Conservation (phyloP, 805 yeast genomes). For the Nakazawaea wickerhamii region DNA sequence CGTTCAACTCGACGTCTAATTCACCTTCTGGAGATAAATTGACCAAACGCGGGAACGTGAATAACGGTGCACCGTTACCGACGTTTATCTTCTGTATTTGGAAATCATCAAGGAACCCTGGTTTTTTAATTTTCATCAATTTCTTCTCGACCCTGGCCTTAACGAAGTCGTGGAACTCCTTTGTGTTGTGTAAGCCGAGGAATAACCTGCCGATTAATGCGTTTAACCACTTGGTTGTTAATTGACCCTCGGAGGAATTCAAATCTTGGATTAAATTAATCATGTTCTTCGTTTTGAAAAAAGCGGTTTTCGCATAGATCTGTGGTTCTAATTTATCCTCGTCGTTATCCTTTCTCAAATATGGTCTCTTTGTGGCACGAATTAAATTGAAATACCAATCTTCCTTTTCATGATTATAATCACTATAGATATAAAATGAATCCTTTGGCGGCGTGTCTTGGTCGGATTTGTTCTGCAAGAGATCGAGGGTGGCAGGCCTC, state of each 20-base stretch:
- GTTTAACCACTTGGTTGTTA: constrained; percentile 86
- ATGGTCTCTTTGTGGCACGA: constrained; percentile 57
- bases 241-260: constrained; percentile 78
- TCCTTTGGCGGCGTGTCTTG: constrained; percentile 27
- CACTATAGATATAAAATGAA: constrained; percentile 63
- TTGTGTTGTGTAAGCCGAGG: constrained; percentile 69
- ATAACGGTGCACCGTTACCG: constrained; percentile 76
- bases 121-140: constrained; percentile 72
- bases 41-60: constrained; percentile 65
- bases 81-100: constrained; percentile 65
- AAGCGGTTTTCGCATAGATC: constrained; percentile 65
- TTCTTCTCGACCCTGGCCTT: constrained; percentile 61
- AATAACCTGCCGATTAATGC: constrained; percentile 82
- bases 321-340: constrained; percentile 47
- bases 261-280: constrained; percentile 68
- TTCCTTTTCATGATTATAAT: constrained; percentile 78
- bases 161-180: constrained; percentile 52
- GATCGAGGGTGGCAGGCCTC: constrained; percentile 15
- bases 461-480: constrained; percentile 17
- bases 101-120: constrained; percentile 83
- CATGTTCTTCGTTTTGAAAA: constrained; percentile 66
- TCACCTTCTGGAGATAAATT: constrained; percentile 80
- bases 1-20: constrained; percentile 51
- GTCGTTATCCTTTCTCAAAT: constrained; percentile 18
- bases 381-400: constrained; percentile 88